Evolutionary conservation across 2,329 filamentous ascomycete species (phyloP), one percentile per base, ranked within the genome.

Genomic region (Ceratocystis cubensis): DNA sequence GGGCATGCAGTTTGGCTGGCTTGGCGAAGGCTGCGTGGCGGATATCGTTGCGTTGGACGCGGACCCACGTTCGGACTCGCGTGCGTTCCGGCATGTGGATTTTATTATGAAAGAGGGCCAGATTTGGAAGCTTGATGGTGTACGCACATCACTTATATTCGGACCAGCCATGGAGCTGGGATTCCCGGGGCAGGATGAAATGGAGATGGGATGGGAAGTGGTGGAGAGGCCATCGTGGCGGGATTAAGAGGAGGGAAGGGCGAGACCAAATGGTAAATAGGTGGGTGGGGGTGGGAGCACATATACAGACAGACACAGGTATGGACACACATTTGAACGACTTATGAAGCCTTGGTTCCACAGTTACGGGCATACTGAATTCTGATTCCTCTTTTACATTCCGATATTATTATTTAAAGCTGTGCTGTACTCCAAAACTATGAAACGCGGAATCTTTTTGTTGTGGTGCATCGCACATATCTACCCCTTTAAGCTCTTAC

Each of bases 21-120:
- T 83, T 30, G 79, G 79, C 63, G 72, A 76, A 63, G 81, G 80
- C 0, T 76, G 74, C 48, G 73, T 78, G 7, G 81, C 81, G 0
- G 82, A 84, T 72, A 76, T 84, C 10, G 75, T 83, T 61, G 81
- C 79, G 0, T 68, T 84, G 10, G 73, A 77, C 1, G 72, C 75
- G 0, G 78, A 82, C 69, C 76, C 78, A 2, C 73, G 74, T 30
- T 69, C 73, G 22, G 78, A 81, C 65, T 45, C 71, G 1, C 69
- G 71, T 22, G 77, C 77, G 1, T 68, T 84, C 37, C 75, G 80
- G 64, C 77, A 75, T 67, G 78, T 83, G 0, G 74, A 71, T 64
- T 83, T 83, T 71, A 81, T 84, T 20, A 83, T 84, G 81, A 84
- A 84, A 71, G 81, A 84, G 70, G 81, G 75, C 0, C 75, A 71